Evolutionary conservation across 1,139 yeast genomes (phyloP).

Genomic region (Pichia sp.): DNA sequence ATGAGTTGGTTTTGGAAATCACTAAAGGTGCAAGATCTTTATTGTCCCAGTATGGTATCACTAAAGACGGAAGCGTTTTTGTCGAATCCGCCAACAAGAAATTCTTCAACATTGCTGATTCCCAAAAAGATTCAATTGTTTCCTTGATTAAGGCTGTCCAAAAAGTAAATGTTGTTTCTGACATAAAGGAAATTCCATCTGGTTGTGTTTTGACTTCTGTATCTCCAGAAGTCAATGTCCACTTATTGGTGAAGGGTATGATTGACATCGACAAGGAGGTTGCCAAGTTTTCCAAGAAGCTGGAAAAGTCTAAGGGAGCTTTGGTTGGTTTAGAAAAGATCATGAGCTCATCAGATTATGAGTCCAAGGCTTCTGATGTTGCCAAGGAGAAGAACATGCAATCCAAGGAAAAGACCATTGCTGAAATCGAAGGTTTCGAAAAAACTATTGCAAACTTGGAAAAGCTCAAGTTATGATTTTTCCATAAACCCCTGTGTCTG

Average conservation of each 20-base stretch:
- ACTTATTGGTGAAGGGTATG: constrained; percentile 88
- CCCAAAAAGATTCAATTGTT: constrained; percentile 79
- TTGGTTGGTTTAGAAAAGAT: constrained; percentile 54
- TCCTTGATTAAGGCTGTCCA: constrained; percentile 90
- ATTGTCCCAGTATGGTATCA: constrained; percentile 81
- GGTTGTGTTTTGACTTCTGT: constrained; percentile 89
- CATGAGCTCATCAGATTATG: constrained; percentile 72
- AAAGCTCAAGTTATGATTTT: constrained; percentile 55
- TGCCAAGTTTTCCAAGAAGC: constrained; percentile 72
- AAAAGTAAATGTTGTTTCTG: constrained; percentile 57
- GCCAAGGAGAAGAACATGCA: constrained; percentile 74
- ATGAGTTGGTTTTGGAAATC: constrained; percentile 78
- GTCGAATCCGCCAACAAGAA: constrained; percentile 61
- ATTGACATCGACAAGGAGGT: constrained; percentile 91
- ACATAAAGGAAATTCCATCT: constrained; percentile 58
- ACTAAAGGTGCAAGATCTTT: constrained; percentile 91
- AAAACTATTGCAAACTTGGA: constrained; percentile 73
- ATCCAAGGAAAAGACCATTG: constrained; percentile 65
- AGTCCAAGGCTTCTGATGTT: constrained; percentile 74
- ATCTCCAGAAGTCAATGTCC: constrained; percentile 77
- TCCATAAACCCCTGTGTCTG: constrained; percentile 1
- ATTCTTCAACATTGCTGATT: constrained; percentile 49
- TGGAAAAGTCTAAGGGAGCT: constrained; percentile 50
- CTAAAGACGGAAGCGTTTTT: constrained; percentile 81
- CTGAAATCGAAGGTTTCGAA: constrained; percentile 84